A percentile compares a stretch with the other conserved stretches of the same genome.
These are phyloP conservation scores for Neonectria faginata DNA, from an alignment of 2,329 filamentous ascomycete genomes.

Conservation along the genomic window DNA sequence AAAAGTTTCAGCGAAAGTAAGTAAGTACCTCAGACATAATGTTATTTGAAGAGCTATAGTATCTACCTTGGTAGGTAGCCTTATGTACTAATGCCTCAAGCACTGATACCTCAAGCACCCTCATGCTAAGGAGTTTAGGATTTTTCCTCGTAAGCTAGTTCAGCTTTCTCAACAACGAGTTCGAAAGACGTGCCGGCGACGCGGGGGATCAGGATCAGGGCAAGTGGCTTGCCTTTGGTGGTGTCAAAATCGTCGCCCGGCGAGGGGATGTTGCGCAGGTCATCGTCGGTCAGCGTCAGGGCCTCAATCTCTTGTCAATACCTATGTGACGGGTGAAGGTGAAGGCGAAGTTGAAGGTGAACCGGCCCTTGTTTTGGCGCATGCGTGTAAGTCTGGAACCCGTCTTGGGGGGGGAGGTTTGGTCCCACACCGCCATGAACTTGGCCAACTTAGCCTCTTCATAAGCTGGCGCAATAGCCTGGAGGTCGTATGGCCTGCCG, in stretches of 20 bases:
- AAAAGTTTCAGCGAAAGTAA: too few relatives aligned
- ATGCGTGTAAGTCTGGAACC: neutral
- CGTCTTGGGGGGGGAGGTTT: neutral
- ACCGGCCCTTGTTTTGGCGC: neutral
- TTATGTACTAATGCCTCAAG: too few relatives aligned
- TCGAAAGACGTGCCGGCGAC: constrained; percentile 78
- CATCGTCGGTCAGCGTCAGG: constrained; percentile 42
- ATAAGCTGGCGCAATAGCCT: neutral
- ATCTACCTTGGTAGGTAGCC: too few relatives aligned
- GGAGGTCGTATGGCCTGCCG: neutral
- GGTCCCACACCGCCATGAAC: neutral
- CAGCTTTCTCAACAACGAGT: too few relatives aligned
- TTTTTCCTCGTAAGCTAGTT: too few relatives aligned
- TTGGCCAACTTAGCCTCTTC: neutral
- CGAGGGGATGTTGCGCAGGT: constrained; percentile 77
- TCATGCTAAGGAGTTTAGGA: too few relatives aligned
- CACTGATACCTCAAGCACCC: too few relatives aligned
- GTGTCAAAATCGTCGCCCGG: constrained; percentile 84
- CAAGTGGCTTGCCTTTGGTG: constrained; percentile 77
- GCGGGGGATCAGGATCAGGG: constrained; percentile 87
- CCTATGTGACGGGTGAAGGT: too few relatives aligned
- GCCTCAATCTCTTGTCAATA: too few relatives aligned
- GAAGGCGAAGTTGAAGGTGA: too few relatives aligned
- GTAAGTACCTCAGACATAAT: too few relatives aligned
- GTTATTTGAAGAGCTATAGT: too few relatives aligned